Base-by-base conservation (phyloP, 2,329 filamentous ascomycete genomes). In the Herpotrichia juniperi region DNA sequence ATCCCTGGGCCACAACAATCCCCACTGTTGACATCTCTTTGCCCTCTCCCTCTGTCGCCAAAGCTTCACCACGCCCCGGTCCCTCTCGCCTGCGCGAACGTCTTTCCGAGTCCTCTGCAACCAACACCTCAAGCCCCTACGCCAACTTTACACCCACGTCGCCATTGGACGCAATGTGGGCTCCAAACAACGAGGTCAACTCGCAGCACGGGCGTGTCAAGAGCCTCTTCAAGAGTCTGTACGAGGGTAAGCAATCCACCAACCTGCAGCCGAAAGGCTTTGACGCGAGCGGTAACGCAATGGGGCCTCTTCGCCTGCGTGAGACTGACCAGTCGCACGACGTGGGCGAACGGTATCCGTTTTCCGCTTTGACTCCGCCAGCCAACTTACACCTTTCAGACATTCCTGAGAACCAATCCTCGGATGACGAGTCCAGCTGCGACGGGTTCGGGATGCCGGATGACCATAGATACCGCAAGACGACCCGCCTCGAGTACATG, bases 281-380 rank as follows among this genome's bases (percentile, higher is more conserved):
- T 24, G 54, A 59, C 45, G 44, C 48, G 11, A 55, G 52, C 37
- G 56, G 54, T 17, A 57, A 51, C 42, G 37, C 58, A 6, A 56
- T 37, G 4, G 50, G 51, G 5, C 57, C 62, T 4, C 31, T 64
- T 28, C 63, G 62, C 43, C 56, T 67, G 22, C 61, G 61, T 47
- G 56, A 48, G 50, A 56, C 58, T 24, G 66, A 68, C 50, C 59
- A 63, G 31, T 48, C 65, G 44, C 69, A 74, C 61, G 73, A 71
- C 45, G 73, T 74, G 24, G 78, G 79, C 34, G 79, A 81, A 51
- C 76, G 79, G 22, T 81, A 81, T 58, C 79, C 79, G 22, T 79
- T 76, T 9, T 77, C 76, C 46, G 74, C 73, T 42, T 66, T 80
- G 26, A 75, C 71, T 16, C 75, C 78, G 37, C 78, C 79, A 10